phyloP scores from a whole-genome alignment of 148 eudicot genomes.

The Amaranthus palmeri region DNA sequence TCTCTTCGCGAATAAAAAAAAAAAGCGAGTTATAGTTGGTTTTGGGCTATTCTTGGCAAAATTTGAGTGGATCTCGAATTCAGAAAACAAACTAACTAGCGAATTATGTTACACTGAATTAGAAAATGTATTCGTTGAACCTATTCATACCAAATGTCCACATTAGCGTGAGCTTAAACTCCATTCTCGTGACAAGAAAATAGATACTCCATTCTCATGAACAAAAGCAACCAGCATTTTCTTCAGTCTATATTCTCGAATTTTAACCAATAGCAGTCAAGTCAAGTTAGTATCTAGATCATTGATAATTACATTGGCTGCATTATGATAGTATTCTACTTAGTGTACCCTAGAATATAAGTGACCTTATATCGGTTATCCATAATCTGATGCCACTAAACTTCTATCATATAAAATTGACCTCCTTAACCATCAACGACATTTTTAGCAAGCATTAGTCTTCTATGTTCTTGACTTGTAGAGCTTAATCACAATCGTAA shows the following conservation, averaged over 20 bases:
- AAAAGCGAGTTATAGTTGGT: too few relatives aligned
- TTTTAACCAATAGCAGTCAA: not conserved
- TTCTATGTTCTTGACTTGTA: not conserved
- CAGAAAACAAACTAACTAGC: too few relatives aligned
- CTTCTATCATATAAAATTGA: not conserved
- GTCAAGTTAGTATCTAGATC: not conserved
- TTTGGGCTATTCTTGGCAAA: too few relatives aligned
- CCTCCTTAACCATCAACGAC: too few relatives aligned
- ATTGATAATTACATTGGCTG: not conserved
- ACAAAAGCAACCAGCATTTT: not conserved
- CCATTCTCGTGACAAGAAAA: not conserved
- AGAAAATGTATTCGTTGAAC: too few relatives aligned
- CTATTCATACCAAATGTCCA: not conserved
- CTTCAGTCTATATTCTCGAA: not conserved
- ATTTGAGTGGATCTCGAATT: too few relatives aligned
- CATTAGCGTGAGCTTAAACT: not conserved
- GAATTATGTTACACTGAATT: too few relatives aligned
- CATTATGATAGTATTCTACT: not conserved
- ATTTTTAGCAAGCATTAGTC: conserved; percentile 3
- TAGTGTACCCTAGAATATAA: not conserved
- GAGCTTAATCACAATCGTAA: not conserved
- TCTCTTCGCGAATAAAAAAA: too few relatives aligned
- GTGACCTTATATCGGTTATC: not conserved
- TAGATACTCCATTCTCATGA: not conserved
- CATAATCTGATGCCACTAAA: not conserved